Base-by-base conservation (phyloP, 306 rosid genomes). In the Oemleria cerasiformis region DNA sequence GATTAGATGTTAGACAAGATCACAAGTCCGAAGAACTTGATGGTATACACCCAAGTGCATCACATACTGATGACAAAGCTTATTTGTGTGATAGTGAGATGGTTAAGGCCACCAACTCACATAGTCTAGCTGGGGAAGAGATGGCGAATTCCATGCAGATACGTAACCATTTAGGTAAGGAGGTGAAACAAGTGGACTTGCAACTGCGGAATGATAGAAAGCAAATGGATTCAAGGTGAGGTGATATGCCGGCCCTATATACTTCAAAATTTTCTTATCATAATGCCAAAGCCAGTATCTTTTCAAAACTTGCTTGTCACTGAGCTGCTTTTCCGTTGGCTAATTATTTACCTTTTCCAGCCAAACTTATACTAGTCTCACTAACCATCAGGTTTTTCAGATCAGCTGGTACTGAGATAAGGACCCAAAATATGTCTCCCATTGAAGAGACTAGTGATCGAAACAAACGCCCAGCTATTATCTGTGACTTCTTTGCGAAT, bases 401-500 rank as follows among this genome's bases (percentile, higher is more conserved):
- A 72, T 80, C 77, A 74, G 75, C 60, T 77, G 79, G 76, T 71
- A 71, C 84, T 65, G 84, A 75, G 74, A 81, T 43, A 38, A 82
- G 87, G 81, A 61, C 78, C 61, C 72, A 70, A 73, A 79, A 73
- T 77, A 65, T 54, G 59, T 75, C 96, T 68, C 88, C 93, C 67
- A 78, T 69, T 73, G 85, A 83, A 59, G 89, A 80, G 67, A 81
- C 67, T 73, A 83, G 74, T 59, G 87, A 77, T 44, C 81, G 71
- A 81, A 83, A 83, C 77, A 85, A 91, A 69, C 83, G 78, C 20
- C 85, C 82, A 9, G 82, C 82, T 36, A 78, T 86, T 59, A 36
- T 81, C 60, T 94, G 99, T 50, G 90, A 77, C 57, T 91, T 91
- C 80, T 91, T 79, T 67, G 88, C 96, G 38, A 85, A 94, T 76